Base-by-base conservation (phyloP, 2,329 filamentous ascomycete species). In the Pyrenophora graminea region DNA sequence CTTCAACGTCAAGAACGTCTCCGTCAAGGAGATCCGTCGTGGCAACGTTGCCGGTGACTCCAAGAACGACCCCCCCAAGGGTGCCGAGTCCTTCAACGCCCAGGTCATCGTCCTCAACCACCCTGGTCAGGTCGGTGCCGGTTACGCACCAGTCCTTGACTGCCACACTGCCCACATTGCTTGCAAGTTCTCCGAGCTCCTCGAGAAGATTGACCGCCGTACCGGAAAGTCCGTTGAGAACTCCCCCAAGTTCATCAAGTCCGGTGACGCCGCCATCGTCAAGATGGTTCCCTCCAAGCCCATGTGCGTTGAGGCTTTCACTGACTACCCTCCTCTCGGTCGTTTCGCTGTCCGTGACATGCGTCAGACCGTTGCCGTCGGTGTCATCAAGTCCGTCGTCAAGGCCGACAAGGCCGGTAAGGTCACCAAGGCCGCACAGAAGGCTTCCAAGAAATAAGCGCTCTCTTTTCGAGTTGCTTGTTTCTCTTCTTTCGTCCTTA, bases 1-100 rank as follows among this genome's bases (percentile, higher is more conserved):
- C 74, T 99, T 99, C 92, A 99, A 99, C 90, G 93, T 99, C 84
- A 99, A 99, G 92, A 99, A 99, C 94, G 94, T 99, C 76, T 97
- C 94, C 81, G 94, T 99, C 84, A 99, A 99, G 92, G 94, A 99
- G 80, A 96, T 99, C 77, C 94, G 94, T 82, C 94, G 94, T 96
- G 94, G 94, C 77, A 97, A 99, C 88, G 94, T 99, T 73, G 90
- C 90, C 75, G 91, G 91, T 91, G 94, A 99, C 91, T 93, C 90
- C 87, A 99, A 99, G 92, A 95, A 96, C 85, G 94, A 99, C 84
- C 94, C 94, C 73, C 91, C 94, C 66, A 78, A 82, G 77, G 94
- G 85, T 75, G 86, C 85, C 75, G 91, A 93, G 74, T 92, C 89
- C 75, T 99, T 99, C 91, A 95, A 91, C 80, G 94, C 94, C 78